Conservation (phyloP, 202 grass and related monocot genomes). For the Elaeis oleifera region DNA sequence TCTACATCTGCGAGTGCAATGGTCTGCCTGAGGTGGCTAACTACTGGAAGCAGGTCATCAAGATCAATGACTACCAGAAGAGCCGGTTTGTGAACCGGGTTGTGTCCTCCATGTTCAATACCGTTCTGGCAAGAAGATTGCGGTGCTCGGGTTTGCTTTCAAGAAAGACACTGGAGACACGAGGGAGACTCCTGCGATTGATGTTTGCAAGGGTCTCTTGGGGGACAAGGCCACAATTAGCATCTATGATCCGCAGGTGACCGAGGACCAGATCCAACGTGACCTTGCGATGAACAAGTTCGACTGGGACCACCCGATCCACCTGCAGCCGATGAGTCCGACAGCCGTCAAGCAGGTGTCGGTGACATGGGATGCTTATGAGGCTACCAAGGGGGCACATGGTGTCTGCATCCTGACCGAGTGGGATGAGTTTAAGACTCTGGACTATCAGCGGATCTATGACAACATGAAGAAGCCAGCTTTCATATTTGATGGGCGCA, state of each 20-base stretch:
- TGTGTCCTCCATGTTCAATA: slow-evolving; percentile 63
- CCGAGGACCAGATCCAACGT: slow-evolving; percentile 51
- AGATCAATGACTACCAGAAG: slow-evolving; percentile 65
- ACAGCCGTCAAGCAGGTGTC: slow-evolving; percentile 36
- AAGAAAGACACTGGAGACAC: slow-evolving; percentile 60
- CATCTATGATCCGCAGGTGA: slow-evolving; percentile 57
- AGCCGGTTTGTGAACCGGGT: slow-evolving; percentile 61
- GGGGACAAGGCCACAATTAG: slow-evolving; percentile 54
- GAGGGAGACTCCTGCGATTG: slow-evolving; percentile 45
- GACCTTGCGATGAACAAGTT: slow-evolving; percentile 51
- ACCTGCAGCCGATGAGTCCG: slow-evolving; percentile 48
- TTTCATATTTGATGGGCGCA: too few relatives aligned
- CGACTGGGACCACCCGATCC: slow-evolving; percentile 52
- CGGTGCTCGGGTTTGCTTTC: slow-evolving; percentile 46
- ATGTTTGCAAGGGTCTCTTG: slow-evolving; percentile 50
- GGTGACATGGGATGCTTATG: slow-evolving; percentile 54
- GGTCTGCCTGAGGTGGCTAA: too few relatives aligned
- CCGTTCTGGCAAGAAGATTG: slow-evolving; percentile 54
- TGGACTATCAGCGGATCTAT: too few relatives aligned
- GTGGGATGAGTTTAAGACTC: slow-evolving; percentile 37
- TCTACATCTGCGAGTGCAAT: too few relatives aligned
- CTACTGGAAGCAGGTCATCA: slow-evolving; percentile 28
- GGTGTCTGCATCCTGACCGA: slow-evolving; percentile 60
- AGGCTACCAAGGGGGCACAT: slow-evolving; percentile 53
- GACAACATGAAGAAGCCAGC: too few relatives aligned